Percentiles rank a stretch among this genome's conserved stretches.
Evolutionary conservation across 768 basidiomycete species (phyloP).

Genomic region (Serendipita sp.): DNA sequence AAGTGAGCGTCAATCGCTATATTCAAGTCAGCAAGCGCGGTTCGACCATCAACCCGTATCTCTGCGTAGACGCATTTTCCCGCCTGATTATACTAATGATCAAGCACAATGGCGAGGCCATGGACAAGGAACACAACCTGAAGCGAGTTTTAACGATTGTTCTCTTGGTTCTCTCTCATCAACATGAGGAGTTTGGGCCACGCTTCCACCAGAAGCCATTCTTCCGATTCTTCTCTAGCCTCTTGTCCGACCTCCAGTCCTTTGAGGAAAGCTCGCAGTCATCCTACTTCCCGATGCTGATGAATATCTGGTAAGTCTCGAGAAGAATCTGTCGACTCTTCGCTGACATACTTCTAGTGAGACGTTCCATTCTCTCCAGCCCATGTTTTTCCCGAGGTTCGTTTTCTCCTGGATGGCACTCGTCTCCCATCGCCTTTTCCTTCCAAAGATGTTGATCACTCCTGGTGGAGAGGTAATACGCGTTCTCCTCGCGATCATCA

Average conservation of each 20-base stretch:
- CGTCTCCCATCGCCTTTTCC: slow-evolving; percentile 90
- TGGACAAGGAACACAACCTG: slow-evolving; percentile 90
- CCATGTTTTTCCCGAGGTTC: slow-evolving; percentile 93
- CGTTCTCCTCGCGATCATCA: not conserved
- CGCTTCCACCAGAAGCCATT: slow-evolving; percentile 95
- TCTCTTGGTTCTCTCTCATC: slow-evolving; percentile 84
- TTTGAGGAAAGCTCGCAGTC: slow-evolving; percentile 75
- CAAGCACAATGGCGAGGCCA: slow-evolving; percentile 97
- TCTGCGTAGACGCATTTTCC: slow-evolving; percentile 73
- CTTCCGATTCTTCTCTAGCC: slow-evolving; percentile 94
- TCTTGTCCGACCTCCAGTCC: slow-evolving; percentile 78
- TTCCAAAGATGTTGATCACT: slow-evolving; percentile 83
- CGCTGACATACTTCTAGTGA: slow-evolving; percentile 40
- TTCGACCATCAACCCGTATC: slow-evolving; percentile 5
- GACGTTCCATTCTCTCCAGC: slow-evolving; percentile 89
- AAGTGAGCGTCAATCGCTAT: slow-evolving; percentile 84
- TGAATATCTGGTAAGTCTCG: slow-evolving; percentile 61
- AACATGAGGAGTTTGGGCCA: slow-evolving; percentile 85
- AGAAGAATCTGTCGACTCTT: slow-evolving; percentile 6
- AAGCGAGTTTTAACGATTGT: slow-evolving; percentile 96
- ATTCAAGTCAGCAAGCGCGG: not conserved
- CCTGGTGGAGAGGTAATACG: slow-evolving; percentile 65
- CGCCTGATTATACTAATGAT: slow-evolving; percentile 93
- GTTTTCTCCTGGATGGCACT: slow-evolving; percentile 97
- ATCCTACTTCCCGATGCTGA: slow-evolving; percentile 77